Evolutionary conservation across 163 green algal genomes (phyloP).

Genomic region (Smithsoniella earleae): DNA sequence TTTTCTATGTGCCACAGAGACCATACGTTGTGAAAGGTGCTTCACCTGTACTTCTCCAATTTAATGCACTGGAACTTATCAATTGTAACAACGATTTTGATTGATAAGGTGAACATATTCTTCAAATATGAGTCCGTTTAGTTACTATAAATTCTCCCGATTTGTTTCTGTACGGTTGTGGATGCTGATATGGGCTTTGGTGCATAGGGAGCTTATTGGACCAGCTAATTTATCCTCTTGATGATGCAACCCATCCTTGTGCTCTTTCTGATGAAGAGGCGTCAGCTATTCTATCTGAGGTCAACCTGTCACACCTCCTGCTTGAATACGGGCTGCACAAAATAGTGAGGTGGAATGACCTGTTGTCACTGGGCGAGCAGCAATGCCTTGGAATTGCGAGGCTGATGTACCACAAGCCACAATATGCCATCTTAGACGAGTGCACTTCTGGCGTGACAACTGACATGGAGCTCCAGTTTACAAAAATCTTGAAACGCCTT

Average conservation of each 20-base stretch:
- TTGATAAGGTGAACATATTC: too few species aligned
- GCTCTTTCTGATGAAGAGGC: neutral
- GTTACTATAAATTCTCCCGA: too few species aligned
- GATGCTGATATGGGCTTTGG: too few species aligned
- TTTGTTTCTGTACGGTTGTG: too few species aligned
- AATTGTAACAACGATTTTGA: too few species aligned
- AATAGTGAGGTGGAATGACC: constrained; percentile 53
- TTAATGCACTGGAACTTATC: too few species aligned
- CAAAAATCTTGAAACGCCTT: constrained; percentile 45
- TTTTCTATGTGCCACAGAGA: constrained; percentile 80
- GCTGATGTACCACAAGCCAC: constrained; percentile 68
- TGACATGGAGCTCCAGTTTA: constrained; percentile 72
- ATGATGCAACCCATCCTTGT: neutral
- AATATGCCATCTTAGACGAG: constrained; percentile 75
- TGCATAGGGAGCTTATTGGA: constrained; percentile 63
- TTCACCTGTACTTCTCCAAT: constrained; percentile 1
- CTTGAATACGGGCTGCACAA: constrained; percentile 31
- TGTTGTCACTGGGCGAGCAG: constrained; percentile 66
- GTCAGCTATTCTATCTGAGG: neutral
- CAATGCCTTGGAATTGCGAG: constrained; percentile 72
- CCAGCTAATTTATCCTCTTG: constrained; percentile 71
- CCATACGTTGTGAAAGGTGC: constrained; percentile 47
- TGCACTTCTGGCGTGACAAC: constrained; percentile 69
- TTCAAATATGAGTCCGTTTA: too few species aligned
- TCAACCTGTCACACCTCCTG: neutral